Evolutionary conservation across 208 protist species (phyloP).

Genomic region (Acanthamoeba triangularis): DNA sequence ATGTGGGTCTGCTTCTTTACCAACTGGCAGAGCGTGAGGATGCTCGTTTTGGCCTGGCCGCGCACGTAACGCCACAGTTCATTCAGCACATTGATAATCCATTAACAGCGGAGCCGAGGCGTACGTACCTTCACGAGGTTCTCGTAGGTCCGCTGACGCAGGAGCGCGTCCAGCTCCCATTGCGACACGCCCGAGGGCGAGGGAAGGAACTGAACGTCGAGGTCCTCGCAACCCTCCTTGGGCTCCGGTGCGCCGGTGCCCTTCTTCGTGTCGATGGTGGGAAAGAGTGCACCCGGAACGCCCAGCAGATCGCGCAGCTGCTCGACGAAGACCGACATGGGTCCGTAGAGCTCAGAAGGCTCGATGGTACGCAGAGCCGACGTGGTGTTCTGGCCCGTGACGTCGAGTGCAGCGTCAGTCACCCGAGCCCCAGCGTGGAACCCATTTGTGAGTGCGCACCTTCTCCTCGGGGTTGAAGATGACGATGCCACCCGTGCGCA

Average conservation of each 20-base stretch:
- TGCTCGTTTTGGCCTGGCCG: conserved; percentile 56
- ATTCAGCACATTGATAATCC: background rate
- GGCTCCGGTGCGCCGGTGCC: background rate
- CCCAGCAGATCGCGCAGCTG: conserved; percentile 84
- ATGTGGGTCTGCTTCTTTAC: conserved; percentile 85
- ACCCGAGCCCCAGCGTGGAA: background rate
- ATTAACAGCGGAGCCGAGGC: background rate
- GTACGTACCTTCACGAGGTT: conserved; percentile 41
- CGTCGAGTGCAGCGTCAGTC: background rate
- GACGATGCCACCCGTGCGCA: conserved; percentile 87
- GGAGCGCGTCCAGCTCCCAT: conserved; percentile 73
- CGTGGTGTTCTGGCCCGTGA: background rate
- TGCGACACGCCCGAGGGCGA: background rate
- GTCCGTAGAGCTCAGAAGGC: conserved; percentile 26
- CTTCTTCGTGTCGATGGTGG: background rate
- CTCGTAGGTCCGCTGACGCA: conserved; percentile 61
- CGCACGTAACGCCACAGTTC: background rate
- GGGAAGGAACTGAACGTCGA: background rate
- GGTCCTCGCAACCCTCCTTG: background rate
- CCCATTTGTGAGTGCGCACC: background rate
- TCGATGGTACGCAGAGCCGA: background rate
- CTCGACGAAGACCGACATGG: conserved; percentile 77
- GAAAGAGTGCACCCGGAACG: background rate
- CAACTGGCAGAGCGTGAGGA: conserved; percentile 77
- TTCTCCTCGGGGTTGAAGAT: conserved; percentile 82